Conservation (phyloP, 352 stramenopile genomes). For the Blastocystis sp. region DNA sequence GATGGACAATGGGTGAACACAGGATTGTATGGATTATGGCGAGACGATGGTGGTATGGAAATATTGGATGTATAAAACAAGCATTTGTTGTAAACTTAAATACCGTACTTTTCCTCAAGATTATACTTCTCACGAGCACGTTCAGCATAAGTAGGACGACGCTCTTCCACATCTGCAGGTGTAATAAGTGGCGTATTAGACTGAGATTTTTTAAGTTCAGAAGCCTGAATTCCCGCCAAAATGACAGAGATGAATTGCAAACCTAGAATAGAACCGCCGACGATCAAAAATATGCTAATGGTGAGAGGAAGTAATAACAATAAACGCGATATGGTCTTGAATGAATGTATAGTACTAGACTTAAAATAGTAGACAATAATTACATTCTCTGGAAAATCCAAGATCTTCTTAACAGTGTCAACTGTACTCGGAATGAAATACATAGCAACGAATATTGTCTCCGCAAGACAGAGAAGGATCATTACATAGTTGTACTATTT, state of each 20-base stretch:
- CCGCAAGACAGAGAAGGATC: slow-evolving; percentile 9
- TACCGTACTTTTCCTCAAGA: neutral
- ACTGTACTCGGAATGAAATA: neutral
- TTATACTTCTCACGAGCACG: slow-evolving; percentile 32
- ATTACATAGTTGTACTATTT: slow-evolving; percentile 14
- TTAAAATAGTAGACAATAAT: neutral
- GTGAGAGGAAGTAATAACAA: neutral
- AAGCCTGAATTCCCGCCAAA: neutral
- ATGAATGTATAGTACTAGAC: neutral
- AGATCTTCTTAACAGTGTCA: neutral
- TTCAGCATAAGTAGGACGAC: neutral
- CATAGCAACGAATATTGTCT: neutral
- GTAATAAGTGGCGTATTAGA: neutral
- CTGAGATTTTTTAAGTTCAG: neutral
- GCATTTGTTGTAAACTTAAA: neutral
- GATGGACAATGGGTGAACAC: slow-evolving; percentile 21
- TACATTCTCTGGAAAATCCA: slow-evolving; percentile 1
- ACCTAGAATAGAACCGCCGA: neutral
- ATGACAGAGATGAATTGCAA: slow-evolving; percentile 16
- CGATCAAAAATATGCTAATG: neutral
- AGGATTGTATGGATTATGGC: neutral
- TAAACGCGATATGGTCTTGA: neutral
- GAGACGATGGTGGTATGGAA: slow-evolving; percentile 36
- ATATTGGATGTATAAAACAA: slow-evolving; percentile 25
- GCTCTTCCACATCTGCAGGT: neutral